Percentiles rank a stretch among this genome's conserved stretches.
Conservation (phyloP, 768 basidiomycete genomes). For the Boletus pseudo-olivaceus region DNA sequence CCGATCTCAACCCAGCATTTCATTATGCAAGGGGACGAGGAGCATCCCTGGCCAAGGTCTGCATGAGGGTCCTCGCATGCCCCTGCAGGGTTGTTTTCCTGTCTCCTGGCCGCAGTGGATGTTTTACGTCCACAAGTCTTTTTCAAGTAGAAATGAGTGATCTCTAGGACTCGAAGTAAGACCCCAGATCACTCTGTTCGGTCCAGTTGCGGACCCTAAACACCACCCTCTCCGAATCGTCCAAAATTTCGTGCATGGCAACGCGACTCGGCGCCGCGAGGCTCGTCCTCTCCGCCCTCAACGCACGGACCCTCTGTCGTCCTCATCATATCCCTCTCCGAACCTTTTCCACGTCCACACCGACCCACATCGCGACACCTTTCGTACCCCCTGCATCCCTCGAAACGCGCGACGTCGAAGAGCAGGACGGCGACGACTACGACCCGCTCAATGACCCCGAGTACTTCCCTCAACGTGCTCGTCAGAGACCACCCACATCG, state of each 20-base stretch:
- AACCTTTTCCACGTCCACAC: conserved; percentile 8
- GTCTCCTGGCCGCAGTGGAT: too few species aligned
- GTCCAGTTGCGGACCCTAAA: conserved; percentile 13
- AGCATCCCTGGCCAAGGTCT: not conserved
- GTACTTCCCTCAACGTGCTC: conserved; percentile 3
- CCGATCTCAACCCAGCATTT: not conserved
- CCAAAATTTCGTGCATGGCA: conserved; percentile 14
- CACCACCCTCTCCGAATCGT: conserved; percentile 1
- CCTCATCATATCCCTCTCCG: conserved; percentile 1
- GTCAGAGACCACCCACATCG: conserved; percentile 55
- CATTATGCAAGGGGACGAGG: not conserved
- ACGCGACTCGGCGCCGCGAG: conserved; percentile 5
- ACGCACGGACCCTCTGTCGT: conserved; percentile 4
- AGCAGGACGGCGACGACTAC: not conserved
- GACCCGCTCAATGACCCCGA: conserved; percentile 6
- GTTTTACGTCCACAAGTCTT: not conserved
- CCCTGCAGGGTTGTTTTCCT: too few species aligned
- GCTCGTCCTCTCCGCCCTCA: conserved; percentile 1
- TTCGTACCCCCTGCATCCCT: conserved; percentile 30
- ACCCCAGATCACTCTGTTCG: conserved; percentile 14
- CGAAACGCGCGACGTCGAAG: conserved; percentile 5
- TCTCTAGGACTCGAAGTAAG: not conserved
- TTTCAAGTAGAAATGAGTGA: not conserved
- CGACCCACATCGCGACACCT: not conserved
- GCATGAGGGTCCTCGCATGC: not conserved